Base-by-base conservation (phyloP, 768 basidiomycete genomes). In the Russula olivacea region DNA sequence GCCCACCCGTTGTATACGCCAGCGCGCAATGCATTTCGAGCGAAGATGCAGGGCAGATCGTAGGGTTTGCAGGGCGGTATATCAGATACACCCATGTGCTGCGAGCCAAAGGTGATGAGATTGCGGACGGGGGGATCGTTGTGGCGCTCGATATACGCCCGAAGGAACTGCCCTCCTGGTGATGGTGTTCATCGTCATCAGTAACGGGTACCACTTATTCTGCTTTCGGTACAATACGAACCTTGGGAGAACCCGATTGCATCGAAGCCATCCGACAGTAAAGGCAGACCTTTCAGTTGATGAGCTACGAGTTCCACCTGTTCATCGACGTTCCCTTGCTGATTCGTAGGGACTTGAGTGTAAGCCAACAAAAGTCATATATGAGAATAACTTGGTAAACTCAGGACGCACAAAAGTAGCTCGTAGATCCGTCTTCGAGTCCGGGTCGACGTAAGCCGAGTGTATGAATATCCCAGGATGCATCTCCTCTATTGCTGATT, bases 241-340 rank as follows among this genome's bases (percentile, higher is more conserved):
- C 87, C 91, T 81, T 94, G 92, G 1, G 91, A 93, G 73, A 94
- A 87, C 1, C 92, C 92, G 56, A 94, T 85, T 17, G 88, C 92
- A 70, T 93, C 91, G 68, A 93, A 94, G 3, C 92, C 92, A 32
- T 69, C 69, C 54, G 76, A 64, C 17, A 94, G 80, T 68, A 92
- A 85, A 0, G 83, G 78, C 36, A 93, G 80, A 1, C 73, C 78
- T 34, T 77, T 74, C 4, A 94, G 75, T 70, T 93, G 89, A 32
- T 79, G 76, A 15, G 87, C 79, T 7, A 88, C 91, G 34, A 79
- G 45, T 23, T 77, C 80, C 4, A 94, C 69, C 70, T 94, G 92
- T 6, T 83, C 78, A 59, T 90, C 79, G 43, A 91, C 80, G 63
- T 89, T 85, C 49, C 92, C 92, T 68, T 86, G 92, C 92, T 93